phyloP scores from a whole-genome alignment of 306 rosid genomes.

The Citrullus amarus region DNA sequence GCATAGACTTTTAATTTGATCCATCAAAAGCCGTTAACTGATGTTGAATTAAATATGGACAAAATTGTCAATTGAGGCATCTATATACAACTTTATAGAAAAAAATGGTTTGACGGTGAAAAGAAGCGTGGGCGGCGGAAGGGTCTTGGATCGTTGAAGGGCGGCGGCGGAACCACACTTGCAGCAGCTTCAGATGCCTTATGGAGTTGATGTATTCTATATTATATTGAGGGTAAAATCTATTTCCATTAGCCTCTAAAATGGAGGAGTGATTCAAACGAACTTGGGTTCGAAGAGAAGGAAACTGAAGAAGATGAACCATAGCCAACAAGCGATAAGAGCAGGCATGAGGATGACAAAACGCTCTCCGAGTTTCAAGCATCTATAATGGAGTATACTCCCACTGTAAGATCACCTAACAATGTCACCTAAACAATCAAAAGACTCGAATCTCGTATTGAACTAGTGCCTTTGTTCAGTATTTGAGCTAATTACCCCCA shows the following conservation, averaged over 20 bases:
- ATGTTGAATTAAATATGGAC: too few species aligned
- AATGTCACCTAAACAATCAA: not conserved
- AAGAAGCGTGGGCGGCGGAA: too few species aligned
- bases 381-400: conserved; percentile 65
- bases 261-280: not conserved
- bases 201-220: too few species aligned
- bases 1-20: too few species aligned
- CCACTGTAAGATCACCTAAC: conserved; percentile 36
- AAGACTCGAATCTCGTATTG: not conserved
- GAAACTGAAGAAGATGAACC: conserved; percentile 9
- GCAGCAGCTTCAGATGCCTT: too few species aligned
- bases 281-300: not conserved
- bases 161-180: too few species aligned
- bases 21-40: too few species aligned
- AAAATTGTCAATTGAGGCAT: too few species aligned
- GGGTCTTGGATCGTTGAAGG: too few species aligned
- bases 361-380: conserved; percentile 68
- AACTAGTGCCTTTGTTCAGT: not conserved
- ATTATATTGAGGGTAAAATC: not conserved
- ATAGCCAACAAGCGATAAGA: conserved; percentile 50
- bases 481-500: not conserved
- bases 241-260: not conserved
- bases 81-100: too few species aligned
- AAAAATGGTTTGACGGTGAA: too few species aligned
- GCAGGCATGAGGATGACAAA: conserved; percentile 59